Percentiles rank a stretch among this genome's conserved stretches.
These are phyloP conservation scores for Neurospora sp. DNA, from an alignment of 495 filamentous ascomycete species.

Conservation along the genomic window DNA sequence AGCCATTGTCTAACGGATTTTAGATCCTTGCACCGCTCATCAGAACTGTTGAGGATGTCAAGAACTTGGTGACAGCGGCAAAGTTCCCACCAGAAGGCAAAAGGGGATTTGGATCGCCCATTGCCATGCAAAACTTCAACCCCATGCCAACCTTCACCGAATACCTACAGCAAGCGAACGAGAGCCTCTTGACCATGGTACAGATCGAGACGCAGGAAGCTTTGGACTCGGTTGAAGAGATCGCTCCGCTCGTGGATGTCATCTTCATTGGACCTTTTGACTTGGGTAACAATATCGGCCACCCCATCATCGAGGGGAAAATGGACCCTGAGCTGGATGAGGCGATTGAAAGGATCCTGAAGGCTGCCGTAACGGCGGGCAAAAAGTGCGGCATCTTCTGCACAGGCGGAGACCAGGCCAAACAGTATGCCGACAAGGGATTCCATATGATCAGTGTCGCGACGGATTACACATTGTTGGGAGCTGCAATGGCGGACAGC, in stretches of 20 bases:
- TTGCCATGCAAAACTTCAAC: slow-evolving; percentile 52
- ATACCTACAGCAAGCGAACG: slow-evolving; percentile 69
- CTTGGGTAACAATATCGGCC: slow-evolving; percentile 64
- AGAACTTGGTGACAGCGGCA: slow-evolving; percentile 44
- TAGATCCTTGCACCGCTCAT: slow-evolving; percentile 55
- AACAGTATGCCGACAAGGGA: slow-evolving; percentile 51
- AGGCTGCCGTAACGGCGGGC: slow-evolving; percentile 52
- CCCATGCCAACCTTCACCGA: slow-evolving; percentile 43
- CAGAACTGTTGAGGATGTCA: slow-evolving; percentile 53
- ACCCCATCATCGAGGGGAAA: slow-evolving; percentile 51
- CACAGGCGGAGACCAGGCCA: slow-evolving; percentile 53
- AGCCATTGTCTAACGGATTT: slow-evolving; percentile 6
- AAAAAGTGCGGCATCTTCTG: slow-evolving; percentile 76
- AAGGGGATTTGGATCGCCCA: slow-evolving; percentile 59
- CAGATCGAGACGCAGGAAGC: slow-evolving; percentile 77
- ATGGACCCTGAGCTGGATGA: slow-evolving; percentile 54
- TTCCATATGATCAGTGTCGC: slow-evolving; percentile 67
- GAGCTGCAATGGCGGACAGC: slow-evolving; percentile 31
- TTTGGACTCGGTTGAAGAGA: slow-evolving; percentile 57
- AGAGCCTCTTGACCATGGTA: slow-evolving; percentile 57
- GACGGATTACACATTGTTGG: slow-evolving; percentile 49
- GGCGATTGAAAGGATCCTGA: slow-evolving; percentile 54
- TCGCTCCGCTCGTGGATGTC: slow-evolving; percentile 64
- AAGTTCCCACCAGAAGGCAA: slow-evolving; percentile 58
- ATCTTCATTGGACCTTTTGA: slow-evolving; percentile 75